A percentile compares a stretch with the other conserved stretches of the same genome.
Conservation (phyloP, 176 grass and related monocot species). For the Zoysia japonica region DNA sequence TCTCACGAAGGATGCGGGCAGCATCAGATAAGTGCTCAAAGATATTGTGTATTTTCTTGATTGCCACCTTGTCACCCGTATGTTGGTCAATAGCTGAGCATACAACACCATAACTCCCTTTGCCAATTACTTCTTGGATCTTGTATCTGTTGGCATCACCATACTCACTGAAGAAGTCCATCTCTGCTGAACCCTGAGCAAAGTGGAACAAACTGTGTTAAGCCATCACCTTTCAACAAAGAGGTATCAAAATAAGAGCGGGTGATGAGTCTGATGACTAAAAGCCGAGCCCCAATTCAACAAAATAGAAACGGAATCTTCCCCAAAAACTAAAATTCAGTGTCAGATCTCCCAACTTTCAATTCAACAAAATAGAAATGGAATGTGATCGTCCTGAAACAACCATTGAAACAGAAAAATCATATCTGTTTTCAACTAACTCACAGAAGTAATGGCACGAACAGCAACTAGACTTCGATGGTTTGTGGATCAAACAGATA, state of each 20-base stretch:
- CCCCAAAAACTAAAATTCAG: constrained; percentile 20
- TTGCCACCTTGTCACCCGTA: constrained; percentile 90
- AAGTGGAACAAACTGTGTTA: constrained; percentile 36
- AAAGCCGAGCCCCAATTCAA: constrained; percentile 23
- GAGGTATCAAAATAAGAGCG: background rate
- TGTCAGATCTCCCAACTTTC: constrained; percentile 15
- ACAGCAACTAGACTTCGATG: background rate
- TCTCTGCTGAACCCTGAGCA: constrained; percentile 70
- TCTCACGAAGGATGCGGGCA: constrained; percentile 83
- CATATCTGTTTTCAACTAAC: constrained; percentile 25
- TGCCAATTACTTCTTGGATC: constrained; percentile 92
- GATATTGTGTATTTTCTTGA: constrained; percentile 96
- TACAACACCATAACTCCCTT: constrained; percentile 95
- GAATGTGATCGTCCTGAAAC: background rate
- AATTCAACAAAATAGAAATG: no score
- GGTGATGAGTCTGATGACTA: background rate
- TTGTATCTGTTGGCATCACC: constrained; percentile 86
- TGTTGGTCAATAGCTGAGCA: constrained; percentile 89
- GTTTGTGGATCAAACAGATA: no score
- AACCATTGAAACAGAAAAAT: constrained; percentile 16
- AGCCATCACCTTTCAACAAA: background rate
- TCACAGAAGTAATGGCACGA: constrained; percentile 8
- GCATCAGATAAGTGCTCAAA: constrained; percentile 95
- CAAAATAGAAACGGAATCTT: constrained; percentile 22
- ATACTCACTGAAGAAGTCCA: constrained; percentile 96